A percentile compares a stretch with the other conserved stretches of the same genome.
Conservation (phyloP, 768 basidiomycete genomes). For the Mycena venus region DNA sequence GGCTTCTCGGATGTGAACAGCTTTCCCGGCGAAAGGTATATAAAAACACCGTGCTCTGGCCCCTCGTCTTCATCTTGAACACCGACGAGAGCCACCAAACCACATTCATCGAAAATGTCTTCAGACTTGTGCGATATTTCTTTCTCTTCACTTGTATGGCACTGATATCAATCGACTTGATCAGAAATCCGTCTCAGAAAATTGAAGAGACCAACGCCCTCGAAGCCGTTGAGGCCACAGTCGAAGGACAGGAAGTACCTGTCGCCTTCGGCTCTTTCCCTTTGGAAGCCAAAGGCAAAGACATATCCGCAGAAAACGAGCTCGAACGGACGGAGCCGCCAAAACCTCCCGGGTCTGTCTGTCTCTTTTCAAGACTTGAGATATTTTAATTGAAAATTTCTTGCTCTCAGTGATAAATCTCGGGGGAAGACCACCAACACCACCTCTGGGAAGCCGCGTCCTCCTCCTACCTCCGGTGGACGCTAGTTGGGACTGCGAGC, state of each 20-base stretch:
- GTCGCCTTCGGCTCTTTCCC: neutral
- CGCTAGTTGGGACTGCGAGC: neutral
- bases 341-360: constrained; percentile 7
- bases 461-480: neutral
- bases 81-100: neutral
- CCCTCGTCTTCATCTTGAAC: neutral
- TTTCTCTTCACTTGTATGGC: neutral
- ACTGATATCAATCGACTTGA: neutral
- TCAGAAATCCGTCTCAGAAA: constrained; percentile 9
- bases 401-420: constrained; percentile 9
- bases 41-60: constrained; percentile 11
- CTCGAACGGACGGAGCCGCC: constrained; percentile 13
- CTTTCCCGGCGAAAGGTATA: constrained; percentile 16
- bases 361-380: neutral
- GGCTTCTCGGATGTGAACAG: constrained; percentile 28
- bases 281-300: neutral
- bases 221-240: neutral
- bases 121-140: constrained; percentile 18
- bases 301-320: neutral
- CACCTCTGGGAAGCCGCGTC: neutral
- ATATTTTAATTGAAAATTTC: neutral
- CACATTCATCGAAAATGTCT: constrained; percentile 19
- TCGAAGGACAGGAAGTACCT: neutral
- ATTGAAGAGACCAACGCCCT: constrained; percentile 8
- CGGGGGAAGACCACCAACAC: constrained; percentile 24